Evolutionary conservation across 805 yeast species (phyloP).

Genomic region (Metschnikowia continentalis): DNA sequence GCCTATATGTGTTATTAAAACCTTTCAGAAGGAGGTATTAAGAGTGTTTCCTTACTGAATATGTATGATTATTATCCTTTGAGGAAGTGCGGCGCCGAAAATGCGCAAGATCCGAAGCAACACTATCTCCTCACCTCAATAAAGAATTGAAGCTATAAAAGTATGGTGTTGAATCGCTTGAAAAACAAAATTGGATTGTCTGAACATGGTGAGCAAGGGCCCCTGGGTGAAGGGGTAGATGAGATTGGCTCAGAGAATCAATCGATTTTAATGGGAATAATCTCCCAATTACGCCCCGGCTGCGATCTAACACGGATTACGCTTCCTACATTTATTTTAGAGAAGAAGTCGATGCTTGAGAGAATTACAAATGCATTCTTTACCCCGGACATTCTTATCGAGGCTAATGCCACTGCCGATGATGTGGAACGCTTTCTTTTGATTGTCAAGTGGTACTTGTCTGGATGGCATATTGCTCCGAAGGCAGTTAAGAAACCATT

Average conservation of each 20-base stretch:
- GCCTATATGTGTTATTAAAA: background rate
- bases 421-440: constrained; percentile 65
- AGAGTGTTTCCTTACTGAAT: background rate
- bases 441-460: constrained; percentile 83
- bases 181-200: constrained; percentile 1
- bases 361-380: constrained; percentile 85
- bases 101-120: background rate
- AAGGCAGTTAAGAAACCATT: constrained; percentile 97
- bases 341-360: constrained; percentile 93
- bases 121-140: background rate
- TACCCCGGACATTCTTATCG: constrained; percentile 69
- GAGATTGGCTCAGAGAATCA: constrained; percentile 72
- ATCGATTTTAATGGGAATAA: constrained; percentile 79
- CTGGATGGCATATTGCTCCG: constrained; percentile 98
- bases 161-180: constrained; percentile 8
- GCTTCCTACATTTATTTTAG: constrained; percentile 90
- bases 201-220: background rate
- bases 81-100: background rate
- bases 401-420: constrained; percentile 59
- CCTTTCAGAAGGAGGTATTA: background rate
- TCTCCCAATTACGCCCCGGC: constrained; percentile 89
- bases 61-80: background rate
- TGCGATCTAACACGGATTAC: constrained; percentile 87
- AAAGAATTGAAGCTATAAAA: background rate
- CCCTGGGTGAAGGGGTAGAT: constrained; percentile 57